These are phyloP conservation scores for Zoysia japonica DNA, from an alignment of 176 grass and related monocot species.

Conservation along the genomic window DNA sequence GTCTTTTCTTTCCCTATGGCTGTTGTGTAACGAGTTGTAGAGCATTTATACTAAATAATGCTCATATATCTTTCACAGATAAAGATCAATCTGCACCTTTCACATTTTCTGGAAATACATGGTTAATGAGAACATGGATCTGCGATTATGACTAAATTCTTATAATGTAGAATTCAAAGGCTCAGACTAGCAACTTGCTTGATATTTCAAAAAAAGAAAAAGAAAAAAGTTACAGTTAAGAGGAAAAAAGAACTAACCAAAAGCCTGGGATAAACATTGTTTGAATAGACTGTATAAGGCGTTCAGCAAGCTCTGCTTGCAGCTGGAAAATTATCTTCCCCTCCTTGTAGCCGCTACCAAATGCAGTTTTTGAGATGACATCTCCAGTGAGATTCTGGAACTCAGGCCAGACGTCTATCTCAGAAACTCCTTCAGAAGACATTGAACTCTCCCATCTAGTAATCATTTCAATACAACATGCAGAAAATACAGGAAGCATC, in stretches of 20 bases:
- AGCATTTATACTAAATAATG: neutral
- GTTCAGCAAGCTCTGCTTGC: constrained; percentile 53
- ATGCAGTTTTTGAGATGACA: constrained; percentile 74
- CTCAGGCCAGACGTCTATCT: constrained; percentile 69
- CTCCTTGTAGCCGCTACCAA: constrained; percentile 76
- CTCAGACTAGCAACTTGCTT: neutral
- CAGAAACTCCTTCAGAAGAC: constrained; percentile 37
- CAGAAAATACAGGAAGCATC: constrained; percentile 63
- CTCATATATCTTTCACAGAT: neutral
- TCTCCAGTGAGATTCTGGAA: constrained; percentile 71
- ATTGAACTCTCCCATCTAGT: constrained; percentile 62
- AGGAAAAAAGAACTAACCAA: constrained; percentile 34
- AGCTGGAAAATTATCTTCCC: constrained; percentile 76
- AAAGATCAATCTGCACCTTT: neutral
- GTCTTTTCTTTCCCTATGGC: neutral
- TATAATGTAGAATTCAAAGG: neutral
- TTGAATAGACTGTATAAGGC: constrained; percentile 40
- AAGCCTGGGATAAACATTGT: constrained; percentile 59
- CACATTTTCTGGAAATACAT: neutral
- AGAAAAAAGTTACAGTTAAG: neutral
- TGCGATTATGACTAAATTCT: neutral
- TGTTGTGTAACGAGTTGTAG: neutral
- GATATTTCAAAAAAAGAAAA: neutral
- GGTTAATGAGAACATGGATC: neutral
- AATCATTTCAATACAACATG: constrained; percentile 63